Conservation (phyloP, 2,329 filamentous ascomycete genomes). For the Aspergillus sp. region DNA sequence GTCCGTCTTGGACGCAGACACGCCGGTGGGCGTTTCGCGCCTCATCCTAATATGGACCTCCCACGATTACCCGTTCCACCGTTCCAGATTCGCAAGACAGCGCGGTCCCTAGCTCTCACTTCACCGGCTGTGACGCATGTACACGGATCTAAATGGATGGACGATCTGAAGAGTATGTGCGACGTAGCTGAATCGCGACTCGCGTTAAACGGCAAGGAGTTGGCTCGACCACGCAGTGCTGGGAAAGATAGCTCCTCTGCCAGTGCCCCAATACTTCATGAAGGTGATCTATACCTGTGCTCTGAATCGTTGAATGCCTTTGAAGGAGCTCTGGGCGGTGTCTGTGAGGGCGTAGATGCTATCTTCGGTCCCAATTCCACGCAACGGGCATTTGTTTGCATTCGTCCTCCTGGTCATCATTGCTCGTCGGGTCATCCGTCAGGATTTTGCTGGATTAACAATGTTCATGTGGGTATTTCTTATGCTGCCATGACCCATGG, state of each 20-base stretch:
- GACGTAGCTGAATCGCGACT: constrained; percentile 72
- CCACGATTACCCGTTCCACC: constrained; percentile 58
- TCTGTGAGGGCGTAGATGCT: constrained; percentile 86
- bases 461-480: constrained; percentile 94
- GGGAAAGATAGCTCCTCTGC: constrained; percentile 38
- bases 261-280: constrained; percentile 59
- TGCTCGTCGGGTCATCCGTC: constrained; percentile 86
- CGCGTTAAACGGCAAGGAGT: constrained; percentile 70
- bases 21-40: constrained; percentile 62
- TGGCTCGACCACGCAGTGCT: constrained; percentile 55
- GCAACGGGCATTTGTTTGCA: constrained; percentile 80
- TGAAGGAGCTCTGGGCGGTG: constrained; percentile 84
- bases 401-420: constrained; percentile 91
- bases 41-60: constrained; percentile 59
- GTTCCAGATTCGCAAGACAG: constrained; percentile 81
- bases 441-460: constrained; percentile 98
- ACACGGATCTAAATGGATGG: constrained; percentile 90
- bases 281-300: constrained; percentile 88
- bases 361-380: constrained; percentile 66
- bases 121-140: constrained; percentile 82
- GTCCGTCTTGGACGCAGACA: constrained; percentile 83
- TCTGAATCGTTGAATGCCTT: constrained; percentile 80
- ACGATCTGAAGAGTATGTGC: constrained; percentile 82
- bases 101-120: constrained; percentile 63
- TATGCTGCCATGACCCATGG: constrained; percentile 80